Evolutionary conservation across 352 stramenopile genomes (phyloP), one percentile per base, ranked within the genome.

Genomic region (Pythium guiyangense): DNA sequence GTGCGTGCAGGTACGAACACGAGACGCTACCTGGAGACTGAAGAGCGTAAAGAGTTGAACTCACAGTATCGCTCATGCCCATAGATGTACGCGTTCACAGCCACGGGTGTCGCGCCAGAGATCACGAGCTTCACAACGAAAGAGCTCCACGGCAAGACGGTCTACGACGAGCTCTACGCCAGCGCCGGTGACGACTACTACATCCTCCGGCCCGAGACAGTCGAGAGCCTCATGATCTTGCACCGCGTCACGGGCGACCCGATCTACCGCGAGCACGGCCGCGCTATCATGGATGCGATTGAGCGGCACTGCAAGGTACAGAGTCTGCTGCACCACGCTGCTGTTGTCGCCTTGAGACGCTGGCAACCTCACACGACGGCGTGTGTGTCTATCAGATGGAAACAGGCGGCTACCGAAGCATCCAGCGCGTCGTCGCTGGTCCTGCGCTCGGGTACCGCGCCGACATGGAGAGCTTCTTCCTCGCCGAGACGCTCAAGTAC

Each of bases 401-500:
- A 27, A 48, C 29, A 0, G 80, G 77, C 6, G 90, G 90, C 17
- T 97, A 95, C 61, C 71, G 77, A 49, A 77, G 67, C 11, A 77
- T 90, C 14, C 48, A 59, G 15, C 62, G 86, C 63, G 86, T 96
- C 11, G 77, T 70, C 56, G 37, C 62, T 9, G 65, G 64, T 14
- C 46, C 57, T 6, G 52, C 58, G n/a, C 50, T 54, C 25, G 70
- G 64, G 12, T 68, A 73, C n/a, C 54, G 62, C 2, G 54, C 48
- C 6, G 65, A 70, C 0, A 96, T 96, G 84, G 82, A 94, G 43
- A 96, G 81, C 27, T 97, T 91, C 51, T 97, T 97, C 64, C 48
- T 97, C 44, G 85, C 79, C n/a, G 88, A 97, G 73, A 97, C 91
- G 40, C 71, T 97, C 63, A 97, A 97, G 68, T 97, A 97, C 60